Conservation (phyloP, 192 early-diverging fungal genomes). For the Lunasporangiospora selenospora region DNA sequence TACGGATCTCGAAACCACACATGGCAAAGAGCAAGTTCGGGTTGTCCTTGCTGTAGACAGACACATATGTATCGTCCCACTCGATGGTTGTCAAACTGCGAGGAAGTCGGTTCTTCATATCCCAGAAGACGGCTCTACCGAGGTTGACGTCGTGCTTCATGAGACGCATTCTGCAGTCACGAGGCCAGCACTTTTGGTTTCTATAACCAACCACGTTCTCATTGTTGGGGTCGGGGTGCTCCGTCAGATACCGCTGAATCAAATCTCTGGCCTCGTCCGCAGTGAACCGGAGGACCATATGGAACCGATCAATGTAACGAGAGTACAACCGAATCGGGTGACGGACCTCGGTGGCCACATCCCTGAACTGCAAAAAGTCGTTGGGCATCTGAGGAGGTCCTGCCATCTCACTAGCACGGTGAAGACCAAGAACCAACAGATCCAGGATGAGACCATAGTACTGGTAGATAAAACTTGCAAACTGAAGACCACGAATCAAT, state of each 20-base stretch:
- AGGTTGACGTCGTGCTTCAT: slow-evolving; percentile 99
- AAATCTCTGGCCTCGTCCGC: slow-evolving; percentile 94
- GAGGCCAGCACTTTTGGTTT: slow-evolving; percentile 99
- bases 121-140: slow-evolving; percentile 99
- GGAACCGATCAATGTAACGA: slow-evolving; percentile 92
- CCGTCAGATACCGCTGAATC: slow-evolving; percentile 96
- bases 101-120: slow-evolving; percentile 97
- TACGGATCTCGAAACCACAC: slow-evolving; percentile 96
- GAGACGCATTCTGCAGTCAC: slow-evolving; percentile 98
- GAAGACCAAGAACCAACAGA: slow-evolving; percentile 91
- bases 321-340: slow-evolving; percentile 98
- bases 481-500: slow-evolving; percentile 97
- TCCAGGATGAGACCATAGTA: slow-evolving; percentile 99
- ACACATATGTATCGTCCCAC: slow-evolving; percentile 97
- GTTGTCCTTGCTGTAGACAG: slow-evolving; percentile 97
- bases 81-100: slow-evolving; percentile 97
- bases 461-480: slow-evolving; percentile 97
- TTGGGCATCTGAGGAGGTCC: slow-evolving; percentile 92
- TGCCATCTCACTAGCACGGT: slow-evolving; percentile 96
- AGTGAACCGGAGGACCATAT: slow-evolving; percentile 94
- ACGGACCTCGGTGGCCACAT: slow-evolving; percentile 88
- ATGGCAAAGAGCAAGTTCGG: slow-evolving; percentile 94
- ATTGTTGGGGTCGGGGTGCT: slow-evolving; percentile 98
- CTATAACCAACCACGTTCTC: slow-evolving; percentile 99
- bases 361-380: slow-evolving; percentile 96